Conservation (phyloP, 208 protist species). For the Angomonas deanei region DNA sequence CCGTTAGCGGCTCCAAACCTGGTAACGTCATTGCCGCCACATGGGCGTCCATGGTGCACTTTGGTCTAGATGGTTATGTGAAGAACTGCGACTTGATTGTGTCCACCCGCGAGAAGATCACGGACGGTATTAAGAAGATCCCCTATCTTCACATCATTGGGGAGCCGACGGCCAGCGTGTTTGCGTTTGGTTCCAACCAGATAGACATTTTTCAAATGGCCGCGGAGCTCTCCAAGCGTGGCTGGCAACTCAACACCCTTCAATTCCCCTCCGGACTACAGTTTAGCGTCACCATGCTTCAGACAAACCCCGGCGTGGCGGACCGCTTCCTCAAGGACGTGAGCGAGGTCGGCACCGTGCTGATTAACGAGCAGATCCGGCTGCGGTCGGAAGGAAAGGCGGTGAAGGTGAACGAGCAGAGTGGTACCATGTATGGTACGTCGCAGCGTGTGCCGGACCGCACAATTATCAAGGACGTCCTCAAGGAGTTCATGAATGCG, state of each 20-base stretch:
- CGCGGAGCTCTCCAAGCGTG: slow-evolving; percentile 64
- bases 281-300: slow-evolving; percentile 88
- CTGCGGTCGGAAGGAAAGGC: slow-evolving; percentile 32
- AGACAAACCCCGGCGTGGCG: slow-evolving; percentile 66
- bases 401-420: slow-evolving; percentile 15
- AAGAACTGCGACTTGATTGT: slow-evolving; percentile 75
- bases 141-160: slow-evolving; percentile 83
- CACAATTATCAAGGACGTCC: slow-evolving; percentile 84
- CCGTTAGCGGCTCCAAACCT: slow-evolving; percentile 91
- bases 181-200: slow-evolving; percentile 79
- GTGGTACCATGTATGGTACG: slow-evolving; percentile 92
- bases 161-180: slow-evolving; percentile 69
- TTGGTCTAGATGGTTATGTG: slow-evolving; percentile 90
- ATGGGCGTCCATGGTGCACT: slow-evolving; percentile 94
- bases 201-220: slow-evolving; percentile 92
- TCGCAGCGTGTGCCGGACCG: slow-evolving; percentile 88
- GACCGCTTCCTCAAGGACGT: slow-evolving; percentile 79
- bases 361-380: slow-evolving; percentile 34
- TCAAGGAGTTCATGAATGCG: slow-evolving; percentile 70
- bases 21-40: slow-evolving; percentile 94
- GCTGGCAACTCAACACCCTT: slow-evolving; percentile 93
- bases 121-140: slow-evolving; percentile 49
- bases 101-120: slow-evolving; percentile 73
- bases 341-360: slow-evolving; percentile 27
- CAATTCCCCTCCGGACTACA: slow-evolving; percentile 93